phyloP scores from a whole-genome alignment of 768 basidiomycete genomes.

The Tylopilus sp. region DNA sequence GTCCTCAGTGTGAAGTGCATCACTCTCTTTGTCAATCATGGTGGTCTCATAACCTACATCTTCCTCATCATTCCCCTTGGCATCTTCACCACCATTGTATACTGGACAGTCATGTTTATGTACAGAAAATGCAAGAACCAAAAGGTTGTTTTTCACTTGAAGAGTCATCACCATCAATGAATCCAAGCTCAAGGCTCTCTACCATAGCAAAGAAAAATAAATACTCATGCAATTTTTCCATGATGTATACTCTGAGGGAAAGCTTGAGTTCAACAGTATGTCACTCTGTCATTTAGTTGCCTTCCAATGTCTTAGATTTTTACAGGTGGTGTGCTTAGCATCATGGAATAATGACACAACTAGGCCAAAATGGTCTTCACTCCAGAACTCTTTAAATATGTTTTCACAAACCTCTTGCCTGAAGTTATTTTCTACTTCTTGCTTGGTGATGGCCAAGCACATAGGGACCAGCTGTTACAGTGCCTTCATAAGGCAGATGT shows the following conservation, averaged over 20 bases:
- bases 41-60: constrained; percentile 82
- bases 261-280: constrained; percentile 93
- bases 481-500: constrained; percentile 86
- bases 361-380: constrained; percentile 94
- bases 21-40: constrained; percentile 77
- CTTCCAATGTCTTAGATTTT: not conserved
- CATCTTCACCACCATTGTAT: constrained; percentile 72
- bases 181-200: constrained; percentile 70
- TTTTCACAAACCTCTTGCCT: constrained; percentile 83
- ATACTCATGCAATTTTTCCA: constrained; percentile 98
- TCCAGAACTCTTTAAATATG: constrained; percentile 88
- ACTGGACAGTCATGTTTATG: constrained; percentile 87
- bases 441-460: constrained; percentile 99
- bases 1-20: constrained; percentile 85
- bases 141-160: constrained; percentile 80
- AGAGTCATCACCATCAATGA: constrained; percentile 88
- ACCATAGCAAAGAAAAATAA: constrained; percentile 81
- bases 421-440: constrained; percentile 87
- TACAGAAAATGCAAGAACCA: constrained; percentile 81
- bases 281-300: constrained; percentile 1
- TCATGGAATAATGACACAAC: constrained; percentile 92
- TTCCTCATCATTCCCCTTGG: constrained; percentile 75
- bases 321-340: constrained; percentile 87
- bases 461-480: constrained; percentile 93
- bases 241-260: constrained; percentile 95